Conservation (phyloP, 2,329 filamentous ascomycete species). For the Xylariomycetidae sp. region DNA sequence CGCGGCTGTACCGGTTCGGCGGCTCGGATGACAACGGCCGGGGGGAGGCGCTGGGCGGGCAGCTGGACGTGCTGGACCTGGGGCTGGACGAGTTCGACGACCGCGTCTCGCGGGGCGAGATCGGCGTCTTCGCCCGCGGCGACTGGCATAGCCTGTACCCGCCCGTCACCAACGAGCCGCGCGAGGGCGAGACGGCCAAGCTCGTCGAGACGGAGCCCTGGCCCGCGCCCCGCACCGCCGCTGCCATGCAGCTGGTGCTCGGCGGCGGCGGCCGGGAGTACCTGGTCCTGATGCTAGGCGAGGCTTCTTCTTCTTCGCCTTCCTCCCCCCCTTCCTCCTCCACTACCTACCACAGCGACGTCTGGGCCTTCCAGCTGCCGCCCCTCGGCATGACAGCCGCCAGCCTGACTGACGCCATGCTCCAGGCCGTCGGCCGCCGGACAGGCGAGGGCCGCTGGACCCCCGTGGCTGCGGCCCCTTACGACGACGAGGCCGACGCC, state of each 20-base stretch:
- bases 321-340: too few relatives aligned
- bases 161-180: constrained; percentile 24
- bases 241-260: constrained; percentile 50
- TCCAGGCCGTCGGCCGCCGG: constrained; percentile 46
- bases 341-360: constrained; percentile 51
- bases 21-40: constrained; percentile 63
- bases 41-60: constrained; percentile 62
- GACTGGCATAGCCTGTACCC: constrained; percentile 51
- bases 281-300: constrained; percentile 58
- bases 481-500: constrained; percentile 47
- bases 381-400: constrained; percentile 50
- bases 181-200: constrained; percentile 16
- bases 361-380: constrained; percentile 61
- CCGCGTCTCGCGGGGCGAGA: constrained; percentile 41
- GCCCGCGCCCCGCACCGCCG: constrained; percentile 50
- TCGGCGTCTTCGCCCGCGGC: constrained; percentile 45
- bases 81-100: constrained; percentile 53
- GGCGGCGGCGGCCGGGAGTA: constrained; percentile 59
- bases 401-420: constrained; percentile 51
- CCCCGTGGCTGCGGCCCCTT: constrained; percentile 39
- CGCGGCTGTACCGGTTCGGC: constrained; percentile 71
- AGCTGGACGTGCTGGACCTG: constrained; percentile 62
- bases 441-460: constrained; percentile 58
- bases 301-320: too few relatives aligned
- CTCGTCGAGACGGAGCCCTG: constrained; percentile 29